Conservation (phyloP, 2,329 filamentous ascomycete genomes). For the Aurifilum marmelostoma region DNA sequence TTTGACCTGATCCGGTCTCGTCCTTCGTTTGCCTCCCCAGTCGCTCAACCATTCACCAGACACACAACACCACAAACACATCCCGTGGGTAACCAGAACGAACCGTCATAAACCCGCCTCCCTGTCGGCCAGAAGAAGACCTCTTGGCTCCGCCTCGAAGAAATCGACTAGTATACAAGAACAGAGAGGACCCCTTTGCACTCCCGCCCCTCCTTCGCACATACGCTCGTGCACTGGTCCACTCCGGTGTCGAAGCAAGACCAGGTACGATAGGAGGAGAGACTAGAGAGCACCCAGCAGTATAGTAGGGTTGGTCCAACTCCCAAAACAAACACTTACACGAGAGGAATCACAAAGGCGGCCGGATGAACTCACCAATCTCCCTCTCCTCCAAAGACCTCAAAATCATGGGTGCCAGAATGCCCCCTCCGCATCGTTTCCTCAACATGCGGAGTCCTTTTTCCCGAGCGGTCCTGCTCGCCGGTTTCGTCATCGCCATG, state of each 20-base stretch:
- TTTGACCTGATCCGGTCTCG: not conserved
- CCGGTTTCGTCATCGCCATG: slow-evolving; percentile 47
- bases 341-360: slow-evolving; percentile 18
- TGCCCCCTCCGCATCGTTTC: slow-evolving; percentile 41
- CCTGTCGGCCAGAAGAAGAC: too few species aligned
- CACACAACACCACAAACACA: not conserved
- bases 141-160: too few species aligned
- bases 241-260: slow-evolving; percentile 14
- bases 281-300: slow-evolving; percentile 10
- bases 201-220: not conserved
- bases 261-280: slow-evolving; percentile 16
- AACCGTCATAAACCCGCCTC: not conserved
- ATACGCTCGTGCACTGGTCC: slow-evolving; percentile 4
- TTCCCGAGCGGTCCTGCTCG: slow-evolving; percentile 48
- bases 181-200: not conserved
- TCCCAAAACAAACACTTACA: slow-evolving; percentile 17
- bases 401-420: slow-evolving; percentile 31
- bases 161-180: not conserved
- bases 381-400: slow-evolving; percentile 28
- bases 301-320: slow-evolving; percentile 25
- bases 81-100: not conserved
- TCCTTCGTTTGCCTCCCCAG: slow-evolving; percentile 13
- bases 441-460: slow-evolving; percentile 55
- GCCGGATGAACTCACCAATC: slow-evolving; percentile 29
- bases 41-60: not conserved